Evolutionary conservation across 108 stramenopile genomes (phyloP), one percentile per base, ranked within the genome.

Genomic region (Discostella pseudostelligera): DNA sequence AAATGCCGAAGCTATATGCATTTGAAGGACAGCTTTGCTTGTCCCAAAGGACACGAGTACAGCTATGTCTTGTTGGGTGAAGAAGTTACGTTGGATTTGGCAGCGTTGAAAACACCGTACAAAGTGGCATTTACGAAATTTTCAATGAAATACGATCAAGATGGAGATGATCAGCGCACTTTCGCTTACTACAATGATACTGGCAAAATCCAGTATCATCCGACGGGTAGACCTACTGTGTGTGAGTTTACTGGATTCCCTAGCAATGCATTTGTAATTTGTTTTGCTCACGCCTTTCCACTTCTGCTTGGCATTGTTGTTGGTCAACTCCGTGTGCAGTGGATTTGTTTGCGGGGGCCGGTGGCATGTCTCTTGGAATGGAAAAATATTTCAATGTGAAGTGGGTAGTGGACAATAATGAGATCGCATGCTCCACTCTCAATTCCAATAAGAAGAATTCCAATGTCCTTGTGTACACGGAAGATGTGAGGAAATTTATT

Each of bases 321-420:
- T 39, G 48, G 9, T 36, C 13, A 1, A 8, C n/a, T 57, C 6
- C 26, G 2, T 8, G 1, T 13, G n/a, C 35, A 58, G 50, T 82
- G 63, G 81, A 82, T 19, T 37, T 74, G 47, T 82, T 70, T 55
- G 73, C 74, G 8, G 78, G 81, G 7, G 68, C 56, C 12, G 81
- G 78, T 25, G 81, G 81, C 8, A 79, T 82, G 78, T 70, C 67
- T 10, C 39, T 67, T 43, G 81, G 73, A 0, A 36, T 82, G 22
- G 64, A 65, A 48, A 70, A 60, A 39, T 59, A 53, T 22, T 81
- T 81, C 20, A 16, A 79, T 42, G 81, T 82, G 13, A 82, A 63
- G 48, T 79, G 69, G 61, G 53, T 64, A 2, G 76, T 78, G 0
- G 81, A 76, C 29, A 70, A 71, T 28, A 51, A 76, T 49, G 62